These are phyloP conservation scores for Colletotrichum shisoi DNA, from an alignment of 2,329 filamentous ascomycete species.

Conservation along the genomic window DNA sequence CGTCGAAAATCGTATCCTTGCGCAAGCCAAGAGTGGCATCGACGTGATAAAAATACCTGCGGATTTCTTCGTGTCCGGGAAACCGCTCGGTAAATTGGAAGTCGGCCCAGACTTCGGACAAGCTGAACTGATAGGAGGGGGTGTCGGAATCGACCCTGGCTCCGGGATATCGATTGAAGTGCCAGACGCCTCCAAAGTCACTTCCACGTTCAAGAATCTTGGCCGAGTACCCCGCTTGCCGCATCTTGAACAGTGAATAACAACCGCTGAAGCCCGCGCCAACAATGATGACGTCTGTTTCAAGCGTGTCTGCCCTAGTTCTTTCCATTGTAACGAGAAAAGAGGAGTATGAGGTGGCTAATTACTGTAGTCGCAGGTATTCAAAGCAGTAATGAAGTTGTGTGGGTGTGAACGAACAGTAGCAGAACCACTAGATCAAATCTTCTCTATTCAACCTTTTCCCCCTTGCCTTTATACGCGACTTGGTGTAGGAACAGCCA, in stretches of 20 bases:
- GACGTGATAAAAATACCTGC: constrained; percentile 57
- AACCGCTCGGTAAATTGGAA: constrained; percentile 56
- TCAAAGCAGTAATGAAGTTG: background rate
- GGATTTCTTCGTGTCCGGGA: constrained; percentile 51
- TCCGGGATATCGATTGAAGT: constrained; percentile 49
- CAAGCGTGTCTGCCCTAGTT: background rate
- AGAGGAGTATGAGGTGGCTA: background rate
- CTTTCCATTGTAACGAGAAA: background rate
- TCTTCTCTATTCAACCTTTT: background rate
- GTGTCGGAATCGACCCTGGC: constrained; percentile 51
- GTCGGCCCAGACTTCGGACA: constrained; percentile 52
- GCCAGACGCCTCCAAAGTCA: constrained; percentile 22
- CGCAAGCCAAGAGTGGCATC: constrained; percentile 54
- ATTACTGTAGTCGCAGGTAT: background rate
- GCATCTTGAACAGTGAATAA: constrained; percentile 48
- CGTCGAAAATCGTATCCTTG: constrained; percentile 56
- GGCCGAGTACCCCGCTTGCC: constrained; percentile 47
- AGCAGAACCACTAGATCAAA: background rate
- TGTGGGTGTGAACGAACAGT: background rate
- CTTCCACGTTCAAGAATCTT: constrained; percentile 50
- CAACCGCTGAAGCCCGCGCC: constrained; percentile 43
- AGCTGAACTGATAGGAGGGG: constrained; percentile 49
- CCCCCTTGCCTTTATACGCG: background rate
- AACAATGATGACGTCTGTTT: constrained; percentile 42
- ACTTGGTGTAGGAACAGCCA: background rate